phyloP scores from a whole-genome alignment of 352 stramenopile species.

The Pythium sukuiense region DNA sequence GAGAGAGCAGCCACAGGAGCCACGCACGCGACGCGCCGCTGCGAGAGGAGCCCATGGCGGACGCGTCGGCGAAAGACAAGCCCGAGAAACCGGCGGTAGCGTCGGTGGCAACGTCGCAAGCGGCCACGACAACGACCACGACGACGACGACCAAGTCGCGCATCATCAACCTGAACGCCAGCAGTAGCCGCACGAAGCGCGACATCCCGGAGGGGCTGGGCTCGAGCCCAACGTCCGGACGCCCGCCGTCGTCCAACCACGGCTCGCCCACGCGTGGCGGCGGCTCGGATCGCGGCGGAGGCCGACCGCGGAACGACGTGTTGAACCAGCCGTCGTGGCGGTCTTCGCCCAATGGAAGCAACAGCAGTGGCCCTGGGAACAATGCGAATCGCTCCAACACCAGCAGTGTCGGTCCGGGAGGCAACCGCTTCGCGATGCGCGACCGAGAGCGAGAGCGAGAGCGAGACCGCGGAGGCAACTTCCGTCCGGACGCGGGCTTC shows the following conservation, averaged over 20 bases:
- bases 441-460: constrained; percentile 17
- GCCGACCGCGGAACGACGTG: background rate
- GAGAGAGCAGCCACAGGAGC: background rate
- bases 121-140: background rate
- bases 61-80: constrained; percentile 17
- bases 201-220: constrained; percentile 26
- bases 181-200: constrained; percentile 29
- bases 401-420: background rate
- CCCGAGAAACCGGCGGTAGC: constrained; percentile 11
- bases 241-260: background rate
- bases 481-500: constrained; percentile 28
- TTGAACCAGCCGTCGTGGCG: constrained; percentile 10
- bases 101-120: background rate
- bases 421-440: constrained; percentile 10
- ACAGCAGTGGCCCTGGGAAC: constrained; percentile 1
- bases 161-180: constrained; percentile 41
- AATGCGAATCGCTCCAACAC: background rate
- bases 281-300: constrained; percentile 1
- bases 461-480: constrained; percentile 25
- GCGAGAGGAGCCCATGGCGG: constrained; percentile 16
- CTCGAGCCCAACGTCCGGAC: constrained; percentile 19
- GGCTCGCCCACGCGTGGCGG: constrained; percentile 9
- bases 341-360: constrained; percentile 9
- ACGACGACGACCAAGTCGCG: constrained; percentile 31
- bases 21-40: background rate